Base-by-base conservation (phyloP, 306 rosid species). In the Casuarina equisetifolia region DNA sequence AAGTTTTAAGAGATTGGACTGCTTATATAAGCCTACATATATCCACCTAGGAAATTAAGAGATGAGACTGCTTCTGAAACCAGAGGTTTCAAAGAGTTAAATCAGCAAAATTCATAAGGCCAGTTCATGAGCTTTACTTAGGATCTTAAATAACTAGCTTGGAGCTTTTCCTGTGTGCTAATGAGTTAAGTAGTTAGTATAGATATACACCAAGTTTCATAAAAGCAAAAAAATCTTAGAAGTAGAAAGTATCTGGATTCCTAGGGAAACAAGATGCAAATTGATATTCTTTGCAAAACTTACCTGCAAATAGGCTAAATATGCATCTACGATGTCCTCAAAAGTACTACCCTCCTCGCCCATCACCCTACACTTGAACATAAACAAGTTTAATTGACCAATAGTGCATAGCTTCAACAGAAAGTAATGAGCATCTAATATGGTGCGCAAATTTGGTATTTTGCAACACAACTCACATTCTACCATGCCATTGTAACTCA, bases 291-390 rank as follows among this genome's bases (percentile, higher is more conserved):
- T 73, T 38, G 42, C 38, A 43, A 83, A 86, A 86, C 97, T 89
- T 88, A 94, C 98, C 88, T 95, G 98, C 85, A 95, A 86, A 87
- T 84, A 88, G 63, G 98, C 97, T 73, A 95, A 82, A 84, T 95
- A 95, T 15, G 97, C 88, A 88, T 95, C 98, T 70, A 95, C 82
- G 32, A 92, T 80, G 85, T 95, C 98, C 81, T 91, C 95, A 45
- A 92, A 86, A 64, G 92, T 74, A 85, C 88, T 79, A 78, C 78
- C 77, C 82, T 85, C 82, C 75, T 82, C 89, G 74, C 82, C 88
- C 50, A 63, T 77, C 50, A 74, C 68, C 85, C 98, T 94, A 79
- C 84, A 83, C 19, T 81, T 50, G 61, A 82, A 83, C 20, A 71
- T 67, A 88, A 67, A 68, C 69, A 81, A 38, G 54, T 72, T 44